phyloP scores from a whole-genome alignment of 2,329 filamentous ascomycete species.

The Mycosphaerella arachidis region DNA sequence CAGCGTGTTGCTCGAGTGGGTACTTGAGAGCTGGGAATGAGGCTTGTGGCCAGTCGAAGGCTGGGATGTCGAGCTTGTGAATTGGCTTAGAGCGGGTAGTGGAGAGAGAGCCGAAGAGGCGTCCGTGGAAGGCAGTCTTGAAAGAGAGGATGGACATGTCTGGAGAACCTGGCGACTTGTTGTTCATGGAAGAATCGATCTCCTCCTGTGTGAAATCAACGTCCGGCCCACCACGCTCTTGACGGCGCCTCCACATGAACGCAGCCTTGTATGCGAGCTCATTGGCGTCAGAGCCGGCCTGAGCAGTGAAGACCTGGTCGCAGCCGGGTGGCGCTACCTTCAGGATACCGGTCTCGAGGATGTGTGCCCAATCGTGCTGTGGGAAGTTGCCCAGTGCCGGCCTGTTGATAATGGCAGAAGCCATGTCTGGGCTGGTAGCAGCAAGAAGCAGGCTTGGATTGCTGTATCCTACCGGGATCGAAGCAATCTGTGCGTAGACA shows the following conservation, averaged over 20 bases:
- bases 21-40: constrained; percentile 83
- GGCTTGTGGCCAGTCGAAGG: constrained; percentile 91
- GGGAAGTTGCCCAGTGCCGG: constrained; percentile 90
- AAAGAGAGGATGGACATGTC: constrained; percentile 83
- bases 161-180: constrained; percentile 72
- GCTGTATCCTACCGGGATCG: constrained; percentile 89
- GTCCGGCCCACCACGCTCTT: constrained; percentile 70
- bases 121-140: constrained; percentile 83
- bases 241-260: constrained; percentile 85
- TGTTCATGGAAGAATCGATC: constrained; percentile 70
- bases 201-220: constrained; percentile 79
- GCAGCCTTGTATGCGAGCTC: constrained; percentile 93
- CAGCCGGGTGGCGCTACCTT: constrained; percentile 77
- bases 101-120: constrained; percentile 79
- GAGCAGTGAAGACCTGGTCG: constrained; percentile 84
- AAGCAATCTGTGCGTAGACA: constrained; percentile 87
- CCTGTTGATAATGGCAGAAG: constrained; percentile 75
- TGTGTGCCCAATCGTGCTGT: constrained; percentile 72
- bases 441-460: constrained; percentile 70
- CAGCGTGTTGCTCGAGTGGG: constrained; percentile 71
- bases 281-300: constrained; percentile 87
- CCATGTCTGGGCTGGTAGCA: constrained; percentile 73
- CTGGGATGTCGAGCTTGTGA: constrained; percentile 90
- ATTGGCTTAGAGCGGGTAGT: constrained; percentile 90
- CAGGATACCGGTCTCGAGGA: constrained; percentile 75